Evolutionary conservation across 495 filamentous ascomycete genomes (phyloP), one percentile per base, ranked within the genome.

Genomic region (Trichocladium uniseriatum): DNA sequence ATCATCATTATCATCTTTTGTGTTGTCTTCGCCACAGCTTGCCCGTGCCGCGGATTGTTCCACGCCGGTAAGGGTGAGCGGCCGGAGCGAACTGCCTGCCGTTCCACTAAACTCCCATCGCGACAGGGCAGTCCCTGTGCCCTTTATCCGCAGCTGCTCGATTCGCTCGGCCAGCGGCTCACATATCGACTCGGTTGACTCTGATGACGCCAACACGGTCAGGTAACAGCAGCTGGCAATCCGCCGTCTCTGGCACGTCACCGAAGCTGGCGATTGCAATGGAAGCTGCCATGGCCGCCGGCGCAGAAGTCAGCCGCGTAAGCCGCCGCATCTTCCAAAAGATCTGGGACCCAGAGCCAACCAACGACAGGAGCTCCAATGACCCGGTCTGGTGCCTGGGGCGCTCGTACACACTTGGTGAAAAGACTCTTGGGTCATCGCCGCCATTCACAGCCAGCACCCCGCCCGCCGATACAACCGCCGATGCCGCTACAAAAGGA

Each of bases 291-390:
- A 65, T 68, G 31, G 68, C 64, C 9, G 62, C 60, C 5, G 57
- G 60, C 16, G 64, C 57, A 20, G 64, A 67, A 34, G 62, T 65
- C 8, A 34, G 62, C 46, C 60, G 66, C 18, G 49, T 69, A 19
- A 64, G 68, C 70, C 89, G 88, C 65, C 82, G 86, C 49, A 79
- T 98, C 49, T 80, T 96, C 27, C 86, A 90, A 59, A 89, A 86
- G 69, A 87, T 97, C 55, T 99, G 91, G 88, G 94, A 97, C 54
- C 89, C 91, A 0, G 83, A 91, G 55, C 91, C 92, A 21, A 79
- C 77, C 55, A 95, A 96, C 64, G 87, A 94, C 58, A 73, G 84
- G 45, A 63, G 67, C 22, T 77, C 78, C 40, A 73, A 80, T 43
- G 72, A 75, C 27, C 75, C 83, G 3, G 87, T 95, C 55, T 99